phyloP scores from a whole-genome alignment of 768 basidiomycete genomes.

The Calocybe gangraenosa region DNA sequence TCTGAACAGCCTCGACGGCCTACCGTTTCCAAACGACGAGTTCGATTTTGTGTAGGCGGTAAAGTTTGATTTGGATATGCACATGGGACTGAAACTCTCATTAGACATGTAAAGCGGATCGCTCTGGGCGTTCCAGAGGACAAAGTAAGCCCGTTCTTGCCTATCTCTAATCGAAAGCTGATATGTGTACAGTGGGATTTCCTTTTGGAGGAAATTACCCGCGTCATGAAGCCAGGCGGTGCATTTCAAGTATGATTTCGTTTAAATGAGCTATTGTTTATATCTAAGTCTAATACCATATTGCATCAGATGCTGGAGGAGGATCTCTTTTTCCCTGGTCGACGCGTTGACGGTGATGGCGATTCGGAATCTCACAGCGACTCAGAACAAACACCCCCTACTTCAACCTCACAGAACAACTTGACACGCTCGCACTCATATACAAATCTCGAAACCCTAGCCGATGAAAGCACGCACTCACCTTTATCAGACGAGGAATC shows the following conservation, averaged over 20 bases:
- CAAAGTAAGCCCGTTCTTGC: conserved; percentile 38
- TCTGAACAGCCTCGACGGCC: conserved; percentile 50
- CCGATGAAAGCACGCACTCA: conserved; percentile 3
- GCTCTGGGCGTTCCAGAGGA: conserved; percentile 74
- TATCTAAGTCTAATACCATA: background rate
- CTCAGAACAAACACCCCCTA: conserved; percentile 19
- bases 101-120: conserved; percentile 66
- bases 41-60: conserved; percentile 71
- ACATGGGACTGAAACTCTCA: conserved; percentile 7
- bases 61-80: background rate
- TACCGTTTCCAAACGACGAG: conserved; percentile 68
- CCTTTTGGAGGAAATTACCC: conserved; percentile 62
- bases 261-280: background rate
- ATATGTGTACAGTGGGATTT: conserved; percentile 51
- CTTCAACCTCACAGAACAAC: conserved; percentile 7
- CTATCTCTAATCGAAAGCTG: background rate
- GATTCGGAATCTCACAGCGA: conserved; percentile 23
- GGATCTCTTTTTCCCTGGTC: conserved; percentile 70
- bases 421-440: conserved; percentile 6
- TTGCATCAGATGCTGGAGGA: conserved; percentile 60
- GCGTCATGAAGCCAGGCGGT: conserved; percentile 74
- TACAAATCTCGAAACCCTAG: conserved; percentile 7
- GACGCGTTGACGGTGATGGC: conserved; percentile 30
- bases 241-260: conserved; percentile 52
- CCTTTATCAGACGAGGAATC: conserved; percentile 8